These are phyloP conservation scores for Neonectria magnoliae DNA, from an alignment of 2,329 filamentous ascomycete genomes.

Conservation along the genomic window DNA sequence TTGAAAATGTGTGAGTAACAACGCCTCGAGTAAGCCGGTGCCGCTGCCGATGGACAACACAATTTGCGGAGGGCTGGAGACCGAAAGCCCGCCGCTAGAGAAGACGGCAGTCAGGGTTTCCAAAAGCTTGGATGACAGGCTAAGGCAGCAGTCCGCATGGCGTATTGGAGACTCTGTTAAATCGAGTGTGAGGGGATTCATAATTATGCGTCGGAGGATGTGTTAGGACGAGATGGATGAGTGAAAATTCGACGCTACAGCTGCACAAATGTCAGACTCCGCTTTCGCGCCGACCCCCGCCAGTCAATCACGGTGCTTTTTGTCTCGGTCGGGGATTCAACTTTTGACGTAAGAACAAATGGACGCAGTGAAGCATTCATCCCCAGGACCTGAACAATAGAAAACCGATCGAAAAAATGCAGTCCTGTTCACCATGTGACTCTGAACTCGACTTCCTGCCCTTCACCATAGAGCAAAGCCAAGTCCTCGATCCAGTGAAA, in stretches of 20 bases:
- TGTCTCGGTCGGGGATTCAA: not conserved
- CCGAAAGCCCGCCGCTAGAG: not conserved
- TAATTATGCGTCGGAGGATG: not conserved
- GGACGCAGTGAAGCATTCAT: not conserved
- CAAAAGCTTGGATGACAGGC: constrained; percentile 41
- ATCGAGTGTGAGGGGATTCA: constrained; percentile 31
- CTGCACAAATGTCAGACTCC: not conserved
- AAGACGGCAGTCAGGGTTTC: constrained; percentile 25
- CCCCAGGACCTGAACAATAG: not conserved
- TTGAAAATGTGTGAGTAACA: constrained; percentile 31
- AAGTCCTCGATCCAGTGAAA: constrained; percentile 54
- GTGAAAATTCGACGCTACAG: not conserved
- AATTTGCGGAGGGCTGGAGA: constrained; percentile 12
- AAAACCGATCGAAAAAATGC: not conserved
- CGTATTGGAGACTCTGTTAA: constrained; percentile 29
- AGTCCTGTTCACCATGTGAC: not conserved
- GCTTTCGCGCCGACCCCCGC: not conserved
- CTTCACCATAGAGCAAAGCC: constrained; percentile 10
- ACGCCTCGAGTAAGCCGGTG: constrained; percentile 43
- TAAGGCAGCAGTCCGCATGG: constrained; percentile 44
- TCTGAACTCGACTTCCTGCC: not conserved
- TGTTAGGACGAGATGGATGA: not conserved
- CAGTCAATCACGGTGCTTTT: not conserved
- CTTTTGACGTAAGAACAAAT: not conserved
- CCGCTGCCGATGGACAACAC: constrained; percentile 46